These are phyloP conservation scores for Geranomyces michiganensis DNA, from an alignment of 192 early-diverging fungal genomes.

Conservation along the genomic window DNA sequence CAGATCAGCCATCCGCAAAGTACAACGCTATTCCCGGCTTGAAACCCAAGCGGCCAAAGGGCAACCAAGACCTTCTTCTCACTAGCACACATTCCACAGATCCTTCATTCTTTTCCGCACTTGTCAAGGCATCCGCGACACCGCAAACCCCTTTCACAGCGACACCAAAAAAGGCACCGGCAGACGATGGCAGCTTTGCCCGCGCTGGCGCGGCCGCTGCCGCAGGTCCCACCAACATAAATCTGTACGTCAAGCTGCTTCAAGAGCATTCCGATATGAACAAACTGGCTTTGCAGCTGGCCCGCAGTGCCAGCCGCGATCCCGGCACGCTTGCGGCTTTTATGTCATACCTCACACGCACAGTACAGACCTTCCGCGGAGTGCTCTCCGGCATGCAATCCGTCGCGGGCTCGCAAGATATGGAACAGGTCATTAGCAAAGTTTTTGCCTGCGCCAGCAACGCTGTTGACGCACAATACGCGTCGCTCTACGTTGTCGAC, in stretches of 20 bases:
- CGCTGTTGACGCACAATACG: slow-evolving; percentile 33
- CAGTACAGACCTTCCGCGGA: slow-evolving; percentile 42
- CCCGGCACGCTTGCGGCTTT: slow-evolving; percentile 31
- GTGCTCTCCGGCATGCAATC: slow-evolving; percentile 32
- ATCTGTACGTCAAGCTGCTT: slow-evolving; percentile 54
- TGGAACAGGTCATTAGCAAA: slow-evolving; percentile 17
- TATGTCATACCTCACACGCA: slow-evolving; percentile 39
- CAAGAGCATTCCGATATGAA: slow-evolving; percentile 32
- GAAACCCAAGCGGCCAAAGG: slow-evolving; percentile 1
- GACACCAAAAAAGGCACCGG: background rate
- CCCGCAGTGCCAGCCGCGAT: background rate
- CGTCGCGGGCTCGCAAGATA: slow-evolving; percentile 31
- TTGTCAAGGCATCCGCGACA: background rate
- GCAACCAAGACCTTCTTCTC: background rate
- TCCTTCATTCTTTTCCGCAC: slow-evolving; percentile 3
- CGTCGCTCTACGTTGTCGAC: slow-evolving; percentile 39
- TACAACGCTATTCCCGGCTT: background rate
- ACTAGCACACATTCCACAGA: background rate
- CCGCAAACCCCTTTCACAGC: background rate
- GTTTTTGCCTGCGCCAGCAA: slow-evolving; percentile 34
- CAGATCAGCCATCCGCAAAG: background rate
- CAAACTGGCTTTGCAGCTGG: slow-evolving; percentile 38
- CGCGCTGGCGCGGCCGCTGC: background rate
- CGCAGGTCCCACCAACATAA: slow-evolving; percentile 30
- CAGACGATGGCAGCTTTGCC: background rate